Conservation (phyloP, 768 basidiomycete genomes). For the Tephrocybe sp. region DNA sequence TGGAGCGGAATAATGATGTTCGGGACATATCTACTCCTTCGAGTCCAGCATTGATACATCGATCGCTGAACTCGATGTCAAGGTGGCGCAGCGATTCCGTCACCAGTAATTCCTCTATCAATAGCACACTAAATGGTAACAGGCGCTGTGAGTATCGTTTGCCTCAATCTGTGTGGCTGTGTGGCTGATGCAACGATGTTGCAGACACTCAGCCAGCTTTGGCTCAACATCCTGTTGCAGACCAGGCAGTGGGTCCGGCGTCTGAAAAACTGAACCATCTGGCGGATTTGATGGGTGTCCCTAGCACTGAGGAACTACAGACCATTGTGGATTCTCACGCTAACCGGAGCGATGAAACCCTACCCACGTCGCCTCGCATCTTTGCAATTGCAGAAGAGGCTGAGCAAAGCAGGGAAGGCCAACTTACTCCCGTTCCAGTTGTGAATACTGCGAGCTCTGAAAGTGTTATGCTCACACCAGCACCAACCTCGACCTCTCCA, state of each 20-base stretch:
- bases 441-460: neutral
- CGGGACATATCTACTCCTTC: neutral
- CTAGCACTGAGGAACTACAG: conserved; percentile 5
- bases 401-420: neutral
- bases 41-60: neutral
- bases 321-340: neutral
- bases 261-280: conserved; percentile 7
- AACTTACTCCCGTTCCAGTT: conserved; percentile 4
- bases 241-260: neutral
- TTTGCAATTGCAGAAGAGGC: neutral
- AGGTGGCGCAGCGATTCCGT: conserved; percentile 10
- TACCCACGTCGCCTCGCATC: neutral
- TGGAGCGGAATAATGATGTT: neutral
- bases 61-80: neutral
- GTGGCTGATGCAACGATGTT: neutral
- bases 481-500: neutral
- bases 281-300: conserved; percentile 10
- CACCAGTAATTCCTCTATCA: neutral
- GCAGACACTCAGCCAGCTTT: neutral
- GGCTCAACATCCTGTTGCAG: neutral
- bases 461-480: neutral
- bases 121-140: neutral
- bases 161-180: neutral
- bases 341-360: neutral
- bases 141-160: neutral